Evolutionary conservation across 352 stramenopile species (phyloP).

Genomic region (Phytophthora macrochlamydospora): DNA sequence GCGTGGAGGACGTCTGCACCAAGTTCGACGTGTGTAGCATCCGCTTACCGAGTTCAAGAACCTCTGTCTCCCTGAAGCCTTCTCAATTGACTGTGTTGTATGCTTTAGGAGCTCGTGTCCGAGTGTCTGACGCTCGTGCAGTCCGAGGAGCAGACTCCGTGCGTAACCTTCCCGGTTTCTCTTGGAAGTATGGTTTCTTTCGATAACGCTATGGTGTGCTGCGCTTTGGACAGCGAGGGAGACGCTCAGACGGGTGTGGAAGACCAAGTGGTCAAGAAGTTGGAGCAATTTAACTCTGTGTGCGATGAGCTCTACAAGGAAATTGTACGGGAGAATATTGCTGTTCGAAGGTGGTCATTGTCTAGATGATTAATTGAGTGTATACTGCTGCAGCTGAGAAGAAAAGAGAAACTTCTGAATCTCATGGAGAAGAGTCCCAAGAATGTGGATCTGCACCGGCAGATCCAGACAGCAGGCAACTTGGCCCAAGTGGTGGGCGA

Average conservation of each 20-base stretch:
- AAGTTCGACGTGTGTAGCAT: slow-evolving; percentile 73
- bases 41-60: neutral
- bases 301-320: slow-evolving; percentile 90
- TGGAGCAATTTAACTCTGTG: slow-evolving; percentile 89
- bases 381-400: slow-evolving; percentile 53
- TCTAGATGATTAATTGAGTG: neutral
- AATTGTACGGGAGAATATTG: slow-evolving; percentile 52
- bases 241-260: slow-evolving; percentile 48
- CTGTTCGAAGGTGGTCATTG: neutral
- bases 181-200: neutral
- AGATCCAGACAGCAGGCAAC: slow-evolving; percentile 87
- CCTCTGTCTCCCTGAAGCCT: neutral
- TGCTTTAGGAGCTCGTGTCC: slow-evolving; percentile 63
- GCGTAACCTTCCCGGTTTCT: slow-evolving; percentile 11
- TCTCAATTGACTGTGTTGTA: slow-evolving; percentile 16
- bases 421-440: slow-evolving; percentile 86
- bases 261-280: slow-evolving; percentile 85
- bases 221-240: slow-evolving; percentile 29
- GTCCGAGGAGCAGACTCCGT: slow-evolving; percentile 77
- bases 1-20: slow-evolving; percentile 83
- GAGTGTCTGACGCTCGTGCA: slow-evolving; percentile 81
- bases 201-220: neutral
- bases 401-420: slow-evolving; percentile 86
- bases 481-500: slow-evolving; percentile 83
- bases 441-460: slow-evolving; percentile 84